These are phyloP conservation scores for Phytophthora multivora DNA, from an alignment of 352 stramenopile species.

Conservation along the genomic window DNA sequence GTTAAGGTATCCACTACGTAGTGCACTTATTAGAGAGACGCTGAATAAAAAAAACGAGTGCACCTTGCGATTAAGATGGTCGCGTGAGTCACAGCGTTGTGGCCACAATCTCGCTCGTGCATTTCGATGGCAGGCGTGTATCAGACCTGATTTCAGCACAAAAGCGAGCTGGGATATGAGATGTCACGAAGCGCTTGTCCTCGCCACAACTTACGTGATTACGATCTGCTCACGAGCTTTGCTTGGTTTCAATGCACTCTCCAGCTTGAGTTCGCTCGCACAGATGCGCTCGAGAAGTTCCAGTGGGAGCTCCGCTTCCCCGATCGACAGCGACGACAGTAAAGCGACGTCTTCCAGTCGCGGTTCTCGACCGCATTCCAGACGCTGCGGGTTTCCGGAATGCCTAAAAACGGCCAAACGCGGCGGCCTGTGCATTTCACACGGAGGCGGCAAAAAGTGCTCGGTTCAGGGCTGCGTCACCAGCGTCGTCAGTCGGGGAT, in stretches of 20 bases:
- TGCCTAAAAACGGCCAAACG: constrained; percentile 58
- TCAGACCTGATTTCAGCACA: constrained; percentile 31
- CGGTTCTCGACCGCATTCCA: constrained; percentile 6
- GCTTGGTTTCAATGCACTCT: constrained; percentile 16
- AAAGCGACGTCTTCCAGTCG: neutral
- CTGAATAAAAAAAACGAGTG: neutral
- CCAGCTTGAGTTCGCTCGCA: constrained; percentile 20
- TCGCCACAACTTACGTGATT: constrained; percentile 21
- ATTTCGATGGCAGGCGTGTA: constrained; percentile 8
- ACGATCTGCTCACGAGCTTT: neutral
- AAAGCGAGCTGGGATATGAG: constrained; percentile 32
- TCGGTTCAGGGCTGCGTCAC: constrained; percentile 53
- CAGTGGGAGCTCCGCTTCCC: constrained; percentile 14
- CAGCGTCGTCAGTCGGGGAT: constrained; percentile 59
- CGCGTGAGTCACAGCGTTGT: neutral
- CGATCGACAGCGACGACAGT: constrained; percentile 10
- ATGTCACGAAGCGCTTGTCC: constrained; percentile 9
- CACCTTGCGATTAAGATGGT: constrained; percentile 3
- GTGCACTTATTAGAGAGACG: too few relatives aligned
- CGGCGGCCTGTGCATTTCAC: constrained; percentile 57
- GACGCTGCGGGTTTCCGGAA: constrained; percentile 52
- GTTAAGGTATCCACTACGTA: neutral
- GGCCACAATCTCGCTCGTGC: neutral
- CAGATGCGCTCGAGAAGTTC: constrained; percentile 16
- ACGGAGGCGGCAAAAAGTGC: constrained; percentile 62